A percentile compares a stretch with the other conserved stretches of the same genome.
These are phyloP conservation scores for Plantago elongata DNA, from an alignment of 257 asterid species.

Conservation along the genomic window DNA sequence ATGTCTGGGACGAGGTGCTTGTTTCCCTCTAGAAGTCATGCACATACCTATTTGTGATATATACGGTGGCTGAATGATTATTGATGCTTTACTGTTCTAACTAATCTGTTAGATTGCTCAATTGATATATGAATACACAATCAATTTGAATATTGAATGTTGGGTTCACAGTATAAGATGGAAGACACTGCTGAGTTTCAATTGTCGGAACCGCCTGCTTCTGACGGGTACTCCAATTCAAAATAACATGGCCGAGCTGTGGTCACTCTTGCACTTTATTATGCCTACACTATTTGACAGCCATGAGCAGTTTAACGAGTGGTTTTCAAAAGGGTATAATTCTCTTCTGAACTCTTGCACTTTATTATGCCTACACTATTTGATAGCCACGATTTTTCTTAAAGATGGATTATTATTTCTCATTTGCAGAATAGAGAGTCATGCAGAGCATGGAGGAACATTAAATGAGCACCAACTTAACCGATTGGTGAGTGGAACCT, in stretches of 20 bases:
- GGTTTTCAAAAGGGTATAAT: conserved; percentile 97
- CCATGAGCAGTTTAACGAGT: conserved; percentile 96
- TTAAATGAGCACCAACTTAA: conserved; percentile 95
- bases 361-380: no score
- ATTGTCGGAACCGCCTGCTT: conserved; percentile 96
- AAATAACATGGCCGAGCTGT: conserved; percentile 97
- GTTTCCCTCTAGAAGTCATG: no score
- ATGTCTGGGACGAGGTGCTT: no score
- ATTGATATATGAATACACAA: neutral
- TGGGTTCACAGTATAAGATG: conserved; percentile 83
- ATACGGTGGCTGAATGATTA: no score
- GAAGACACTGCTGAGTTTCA: conserved; percentile 96
- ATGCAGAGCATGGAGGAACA: conserved; percentile 99
- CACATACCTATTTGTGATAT: no score
- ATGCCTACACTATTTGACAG: conserved; percentile 98
- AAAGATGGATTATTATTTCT: conserved; percentile 19
- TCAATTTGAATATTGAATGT: conserved; percentile 25
- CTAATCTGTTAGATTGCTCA: conserved; percentile 6
- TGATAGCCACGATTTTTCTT: no score
- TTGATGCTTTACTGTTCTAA: no score
- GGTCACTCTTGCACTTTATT: conserved; percentile 96
- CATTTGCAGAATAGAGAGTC: conserved; percentile 89
- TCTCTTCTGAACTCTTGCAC: conserved; percentile 15
- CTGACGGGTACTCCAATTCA: conserved; percentile 97
- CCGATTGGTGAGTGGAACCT: conserved; percentile 61